Conservation (phyloP, 345 rosid species). For the Limnanthes douglasii region DNA sequence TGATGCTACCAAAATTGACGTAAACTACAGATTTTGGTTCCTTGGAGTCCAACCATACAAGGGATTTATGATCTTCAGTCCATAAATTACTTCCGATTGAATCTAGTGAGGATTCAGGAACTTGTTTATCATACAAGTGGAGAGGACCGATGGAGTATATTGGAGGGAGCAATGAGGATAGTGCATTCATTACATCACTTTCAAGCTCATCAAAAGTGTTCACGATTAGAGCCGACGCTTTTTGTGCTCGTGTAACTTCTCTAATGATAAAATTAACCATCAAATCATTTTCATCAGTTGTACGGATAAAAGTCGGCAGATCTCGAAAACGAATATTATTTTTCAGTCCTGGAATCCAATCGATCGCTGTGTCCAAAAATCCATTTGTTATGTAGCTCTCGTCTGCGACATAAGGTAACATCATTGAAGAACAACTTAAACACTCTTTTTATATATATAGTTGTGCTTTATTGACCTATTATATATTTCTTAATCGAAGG, state of each 20-base stretch:
- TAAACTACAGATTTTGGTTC: constrained; percentile 10
- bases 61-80: constrained; percentile 14
- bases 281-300: constrained; percentile 14
- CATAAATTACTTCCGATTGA: constrained; percentile 8
- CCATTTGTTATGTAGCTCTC: constrained; percentile 16
- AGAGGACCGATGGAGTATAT: constrained; percentile 14
- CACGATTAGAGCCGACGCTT: constrained; percentile 15
- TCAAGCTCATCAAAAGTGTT: constrained; percentile 25
- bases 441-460: too few species aligned
- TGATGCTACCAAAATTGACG: constrained; percentile 11
- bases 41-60: constrained; percentile 16
- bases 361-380: constrained; percentile 12
- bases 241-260: constrained; percentile 8
- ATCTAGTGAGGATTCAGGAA: neutral
- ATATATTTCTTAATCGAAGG: too few species aligned
- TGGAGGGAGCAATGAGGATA: constrained; percentile 12
- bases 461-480: too few species aligned
- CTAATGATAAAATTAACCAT: constrained; percentile 13
- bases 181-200: constrained; percentile 9
- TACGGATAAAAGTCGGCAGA: constrained; percentile 20
- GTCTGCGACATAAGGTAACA: constrained; percentile 6
- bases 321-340: constrained; percentile 15
- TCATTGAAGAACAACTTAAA: neutral
- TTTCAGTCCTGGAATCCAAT: constrained; percentile 27
- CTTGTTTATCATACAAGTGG: neutral